phyloP scores from a whole-genome alignment of 2,329 filamentous ascomycete genomes.

The Phyllosticta ampelicida region DNA sequence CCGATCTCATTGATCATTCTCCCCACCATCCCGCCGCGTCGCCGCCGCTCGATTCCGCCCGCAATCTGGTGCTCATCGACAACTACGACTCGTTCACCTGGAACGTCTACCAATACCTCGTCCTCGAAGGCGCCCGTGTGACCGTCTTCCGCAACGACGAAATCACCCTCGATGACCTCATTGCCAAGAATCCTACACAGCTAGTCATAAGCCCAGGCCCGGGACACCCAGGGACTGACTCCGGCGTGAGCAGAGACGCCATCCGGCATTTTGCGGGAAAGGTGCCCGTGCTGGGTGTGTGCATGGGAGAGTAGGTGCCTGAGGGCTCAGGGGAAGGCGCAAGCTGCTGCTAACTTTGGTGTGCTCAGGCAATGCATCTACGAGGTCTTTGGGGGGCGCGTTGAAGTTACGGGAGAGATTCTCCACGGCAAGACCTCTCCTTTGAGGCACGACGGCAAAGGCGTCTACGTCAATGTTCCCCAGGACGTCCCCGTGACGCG shows the following conservation, averaged over 20 bases:
- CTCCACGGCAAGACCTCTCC: conserved; percentile 94
- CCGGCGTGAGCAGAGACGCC: conserved; percentile 84
- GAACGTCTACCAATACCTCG: conserved; percentile 98
- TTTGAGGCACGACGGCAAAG: conserved; percentile 77
- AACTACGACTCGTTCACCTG: conserved; percentile 99
- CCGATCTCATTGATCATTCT: conserved; percentile 64
- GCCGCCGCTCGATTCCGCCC: conserved; percentile 63
- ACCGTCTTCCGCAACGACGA: conserved; percentile 89
- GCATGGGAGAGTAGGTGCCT: conserved; percentile 77
- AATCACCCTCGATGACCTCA: conserved; percentile 72
- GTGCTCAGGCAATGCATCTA: conserved; percentile 76
- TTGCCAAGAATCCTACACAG: conserved; percentile 78
- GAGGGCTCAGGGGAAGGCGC: not conserved
- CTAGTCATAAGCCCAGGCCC: conserved; percentile 91
- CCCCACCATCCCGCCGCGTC: conserved; percentile 71
- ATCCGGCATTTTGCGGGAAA: conserved; percentile 89
- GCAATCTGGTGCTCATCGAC: conserved; percentile 90
- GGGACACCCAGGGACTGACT: conserved; percentile 83
- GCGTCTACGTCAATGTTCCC: conserved; percentile 74
- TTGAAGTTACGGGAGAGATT: conserved; percentile 89
- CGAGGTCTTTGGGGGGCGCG: conserved; percentile 81
- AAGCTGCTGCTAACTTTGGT: conserved; percentile 5
- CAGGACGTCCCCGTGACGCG: conserved; percentile 80
- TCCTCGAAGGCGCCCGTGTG: conserved; percentile 87
- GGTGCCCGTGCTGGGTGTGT: conserved; percentile 92